Conservation (phyloP, 73 alveolate genomes). For the Loxodes magnus region DNA sequence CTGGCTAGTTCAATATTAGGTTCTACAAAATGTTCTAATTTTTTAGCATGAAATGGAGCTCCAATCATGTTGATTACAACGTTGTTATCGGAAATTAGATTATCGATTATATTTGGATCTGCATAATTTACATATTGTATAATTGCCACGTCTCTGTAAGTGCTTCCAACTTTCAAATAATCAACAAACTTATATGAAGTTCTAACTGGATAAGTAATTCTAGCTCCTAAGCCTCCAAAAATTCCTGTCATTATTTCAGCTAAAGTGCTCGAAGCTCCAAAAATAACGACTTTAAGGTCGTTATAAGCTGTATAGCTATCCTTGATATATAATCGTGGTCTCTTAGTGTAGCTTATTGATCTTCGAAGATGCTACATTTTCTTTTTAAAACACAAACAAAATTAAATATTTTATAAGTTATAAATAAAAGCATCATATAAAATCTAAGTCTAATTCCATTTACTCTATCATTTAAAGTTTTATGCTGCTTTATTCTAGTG, state of each 20-base stretch:
- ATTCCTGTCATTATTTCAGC: background rate
- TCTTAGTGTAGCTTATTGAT: too few relatives aligned
- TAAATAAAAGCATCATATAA: too few relatives aligned
- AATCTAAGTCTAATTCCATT: too few relatives aligned
- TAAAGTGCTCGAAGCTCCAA: background rate
- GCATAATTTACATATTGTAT: conserved; percentile 20
- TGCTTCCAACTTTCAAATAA: background rate
- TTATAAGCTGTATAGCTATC: too few relatives aligned
- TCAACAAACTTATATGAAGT: conserved; percentile 12
- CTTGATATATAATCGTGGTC: too few relatives aligned
- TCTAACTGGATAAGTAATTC: conserved; percentile 4
- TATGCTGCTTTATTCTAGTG: too few relatives aligned
- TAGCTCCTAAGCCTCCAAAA: background rate
- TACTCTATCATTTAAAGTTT: too few relatives aligned
- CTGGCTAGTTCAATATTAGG: conserved; percentile 30
- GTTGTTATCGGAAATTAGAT: conserved; percentile 25
- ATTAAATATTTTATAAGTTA: too few relatives aligned
- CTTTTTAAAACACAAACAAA: too few relatives aligned
- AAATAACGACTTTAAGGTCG: conserved; percentile 2
- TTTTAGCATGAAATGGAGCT: conserved; percentile 19
- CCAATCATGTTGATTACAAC: conserved; percentile 44
- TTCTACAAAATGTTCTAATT: conserved; percentile 19
- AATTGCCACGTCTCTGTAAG: background rate
- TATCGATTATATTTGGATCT: conserved; percentile 29
- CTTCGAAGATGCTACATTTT: too few relatives aligned